These are phyloP conservation scores for Leptographium procerum DNA, from an alignment of 2,329 filamentous ascomycete species.

Conservation along the genomic window DNA sequence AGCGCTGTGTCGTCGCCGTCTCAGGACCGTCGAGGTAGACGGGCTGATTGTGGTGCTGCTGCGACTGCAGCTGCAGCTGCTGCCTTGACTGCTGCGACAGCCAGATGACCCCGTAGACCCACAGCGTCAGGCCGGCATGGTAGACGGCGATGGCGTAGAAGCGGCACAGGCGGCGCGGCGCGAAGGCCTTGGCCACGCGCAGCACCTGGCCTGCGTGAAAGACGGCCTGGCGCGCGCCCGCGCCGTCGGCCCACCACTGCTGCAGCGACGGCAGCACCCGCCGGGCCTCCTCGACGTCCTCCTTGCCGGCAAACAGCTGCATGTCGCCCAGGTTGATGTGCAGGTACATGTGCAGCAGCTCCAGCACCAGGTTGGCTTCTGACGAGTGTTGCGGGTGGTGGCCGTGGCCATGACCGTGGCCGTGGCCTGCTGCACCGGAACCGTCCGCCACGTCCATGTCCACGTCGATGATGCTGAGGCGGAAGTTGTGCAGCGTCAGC, in stretches of 20 bases:
- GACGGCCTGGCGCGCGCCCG: constrained; percentile 8
- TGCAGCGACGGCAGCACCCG: constrained; percentile 10
- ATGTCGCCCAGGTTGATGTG: constrained; percentile 54
- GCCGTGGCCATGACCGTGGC: too few species aligned
- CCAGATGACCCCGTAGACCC: constrained; percentile 53
- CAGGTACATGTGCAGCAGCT: constrained; percentile 50
- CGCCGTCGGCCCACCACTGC: constrained; percentile 9
- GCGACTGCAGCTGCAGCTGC: neutral
- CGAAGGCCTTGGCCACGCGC: constrained; percentile 13
- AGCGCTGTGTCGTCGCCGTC: constrained; percentile 27
- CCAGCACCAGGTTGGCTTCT: constrained; percentile 31
- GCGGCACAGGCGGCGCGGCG: constrained; percentile 43
- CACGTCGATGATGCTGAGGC: neutral
- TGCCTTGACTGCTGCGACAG: neutral
- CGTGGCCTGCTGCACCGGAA: too few species aligned
- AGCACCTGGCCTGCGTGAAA: constrained; percentile 14
- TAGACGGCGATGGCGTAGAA: constrained; percentile 60
- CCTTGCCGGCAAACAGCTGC: constrained; percentile 55
- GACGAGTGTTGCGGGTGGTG: too few species aligned
- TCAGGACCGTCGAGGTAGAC: neutral
- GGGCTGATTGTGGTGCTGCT: neutral
- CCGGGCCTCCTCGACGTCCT: constrained; percentile 54
- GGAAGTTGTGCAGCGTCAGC: constrained; percentile 39
- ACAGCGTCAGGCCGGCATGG: constrained; percentile 55
- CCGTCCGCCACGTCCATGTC: too few species aligned